Evolutionary conservation across 192 early-diverging fungal genomes (phyloP), one percentile per base, ranked within the genome.

Genomic region (Coemansia sp.): DNA sequence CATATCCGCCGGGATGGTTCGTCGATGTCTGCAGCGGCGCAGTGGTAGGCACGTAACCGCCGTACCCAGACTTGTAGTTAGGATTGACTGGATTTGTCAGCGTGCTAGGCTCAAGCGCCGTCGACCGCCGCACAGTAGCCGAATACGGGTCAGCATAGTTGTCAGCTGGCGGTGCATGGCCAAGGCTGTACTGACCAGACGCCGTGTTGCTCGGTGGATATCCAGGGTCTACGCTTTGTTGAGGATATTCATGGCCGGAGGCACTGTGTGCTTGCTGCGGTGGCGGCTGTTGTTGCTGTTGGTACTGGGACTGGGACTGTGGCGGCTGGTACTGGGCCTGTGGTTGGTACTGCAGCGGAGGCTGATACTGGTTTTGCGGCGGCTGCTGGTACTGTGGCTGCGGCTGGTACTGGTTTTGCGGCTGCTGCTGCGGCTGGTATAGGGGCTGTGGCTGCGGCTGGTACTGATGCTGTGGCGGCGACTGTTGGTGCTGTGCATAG

Each of bases 51-150:
- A 72, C 48, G 35, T 80, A 74, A 3, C 77, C 69, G 15, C 72
- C 72, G 52, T 80, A 74, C 0, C 65, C 77, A 0, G 68, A 72
- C 59, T 75, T 70, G 69, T 68, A 74, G 62, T 39, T 64, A 4
- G 68, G 32, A 61, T 19, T 57, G 14, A 32, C 61, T 15, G 62
- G 35, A 19, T 65, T 61, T 14, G 65, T 58, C 19, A 67, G 22
- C 4, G 57, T 29, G 23, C 45, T 72, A n/a, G 61, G 37, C 54
- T 71, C 68, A 17, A 52, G 43, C 3, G 59, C 71, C 51, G 65
- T 22, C 55, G 65, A 55, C 58, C 63, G 65, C 25, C 63, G 65
- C 59, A 68, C 62, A 15, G 62, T 41, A 5, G 69, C 68, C 19
- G 65, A 70, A 55, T 79, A 79, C 8, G 76, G 76, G 19, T 79